Conservation (phyloP, 805 yeast species). For the Citeromyces matritensis region DNA sequence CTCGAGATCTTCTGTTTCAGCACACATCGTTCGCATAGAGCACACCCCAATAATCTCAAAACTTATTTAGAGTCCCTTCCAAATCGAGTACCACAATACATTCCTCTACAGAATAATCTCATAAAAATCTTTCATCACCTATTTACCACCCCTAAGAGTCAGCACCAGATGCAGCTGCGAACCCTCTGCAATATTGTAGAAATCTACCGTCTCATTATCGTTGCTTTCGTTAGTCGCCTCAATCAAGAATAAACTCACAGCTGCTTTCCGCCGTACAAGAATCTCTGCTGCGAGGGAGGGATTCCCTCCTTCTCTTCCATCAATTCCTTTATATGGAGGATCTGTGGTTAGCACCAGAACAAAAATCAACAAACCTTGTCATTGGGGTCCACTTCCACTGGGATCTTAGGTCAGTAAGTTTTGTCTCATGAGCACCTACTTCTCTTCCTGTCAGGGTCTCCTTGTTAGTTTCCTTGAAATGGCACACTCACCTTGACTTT, state of each 20-base stretch:
- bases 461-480: slow-evolving; percentile 1
- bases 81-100: too few relatives aligned
- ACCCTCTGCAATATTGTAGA: slow-evolving; percentile 72
- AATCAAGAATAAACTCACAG: slow-evolving; percentile 22
- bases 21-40: too few relatives aligned
- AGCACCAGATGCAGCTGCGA: slow-evolving; percentile 80
- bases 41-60: too few relatives aligned
- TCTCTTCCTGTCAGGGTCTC: slow-evolving; percentile 71
- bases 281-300: slow-evolving; percentile 90
- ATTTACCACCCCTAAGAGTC: slow-evolving; percentile 78
- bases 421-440: slow-evolving; percentile 16
- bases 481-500: slow-evolving; percentile 38
- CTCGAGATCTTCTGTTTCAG: too few relatives aligned
- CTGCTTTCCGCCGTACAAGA: slow-evolving; percentile 83
- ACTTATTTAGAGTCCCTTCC: too few relatives aligned
- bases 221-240: slow-evolving; percentile 20
- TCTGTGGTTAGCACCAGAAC: slow-evolving; percentile 11
- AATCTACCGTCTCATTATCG: slow-evolving; percentile 61
- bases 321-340: slow-evolving; percentile 62
- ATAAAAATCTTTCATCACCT: too few relatives aligned
- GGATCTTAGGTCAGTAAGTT: slow-evolving; percentile 23
- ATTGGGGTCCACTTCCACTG: slow-evolving; percentile 56
- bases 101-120: too few relatives aligned
- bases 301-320: slow-evolving; percentile 95
- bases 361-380: slow-evolving; percentile 31